Percentiles rank a stretch among this genome's conserved stretches.
phyloP scores from a whole-genome alignment of 148 eudicot genomes.

The Camellia sinensis region DNA sequence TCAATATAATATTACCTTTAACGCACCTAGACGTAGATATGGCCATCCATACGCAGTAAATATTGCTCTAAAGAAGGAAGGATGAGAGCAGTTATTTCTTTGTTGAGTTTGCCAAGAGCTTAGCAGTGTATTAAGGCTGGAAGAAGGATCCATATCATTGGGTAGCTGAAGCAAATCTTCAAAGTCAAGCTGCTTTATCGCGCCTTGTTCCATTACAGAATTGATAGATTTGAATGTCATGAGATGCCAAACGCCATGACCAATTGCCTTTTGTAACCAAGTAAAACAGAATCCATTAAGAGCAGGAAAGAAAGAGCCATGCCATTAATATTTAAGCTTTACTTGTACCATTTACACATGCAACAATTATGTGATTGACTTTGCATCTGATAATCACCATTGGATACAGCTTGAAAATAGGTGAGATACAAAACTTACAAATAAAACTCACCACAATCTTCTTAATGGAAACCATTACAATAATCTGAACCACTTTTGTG shows the following conservation, averaged over 20 bases:
- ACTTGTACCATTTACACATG: background rate
- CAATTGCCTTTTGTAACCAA: slow-evolving; percentile 40
- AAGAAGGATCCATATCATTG: slow-evolving; percentile 71
- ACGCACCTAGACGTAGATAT: slow-evolving; percentile 70
- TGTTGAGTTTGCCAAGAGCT: slow-evolving; percentile 60
- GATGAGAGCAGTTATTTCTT: slow-evolving; percentile 38
- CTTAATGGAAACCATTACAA: no score
- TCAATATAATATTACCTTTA: slow-evolving; percentile 55
- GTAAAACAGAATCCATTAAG: slow-evolving; percentile 13
- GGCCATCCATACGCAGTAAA: slow-evolving; percentile 81
- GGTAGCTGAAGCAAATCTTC: slow-evolving; percentile 81
- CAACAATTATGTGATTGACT: no score
- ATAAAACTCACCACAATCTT: no score
- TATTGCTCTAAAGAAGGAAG: slow-evolving; percentile 77
- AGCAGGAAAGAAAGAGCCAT: background rate
- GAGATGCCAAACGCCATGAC: slow-evolving; percentile 41
- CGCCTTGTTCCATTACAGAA: slow-evolving; percentile 64
- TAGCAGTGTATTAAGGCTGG: slow-evolving; percentile 49
- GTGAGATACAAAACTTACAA: no score
- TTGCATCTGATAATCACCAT: no score
- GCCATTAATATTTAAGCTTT: background rate
- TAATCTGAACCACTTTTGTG: no score
- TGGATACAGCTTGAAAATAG: no score
- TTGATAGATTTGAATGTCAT: slow-evolving; percentile 64
- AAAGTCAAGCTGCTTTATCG: slow-evolving; percentile 77